Evolutionary conservation across 176 grass and related monocot genomes (phyloP).

Genomic region (Musa beccarii): DNA sequence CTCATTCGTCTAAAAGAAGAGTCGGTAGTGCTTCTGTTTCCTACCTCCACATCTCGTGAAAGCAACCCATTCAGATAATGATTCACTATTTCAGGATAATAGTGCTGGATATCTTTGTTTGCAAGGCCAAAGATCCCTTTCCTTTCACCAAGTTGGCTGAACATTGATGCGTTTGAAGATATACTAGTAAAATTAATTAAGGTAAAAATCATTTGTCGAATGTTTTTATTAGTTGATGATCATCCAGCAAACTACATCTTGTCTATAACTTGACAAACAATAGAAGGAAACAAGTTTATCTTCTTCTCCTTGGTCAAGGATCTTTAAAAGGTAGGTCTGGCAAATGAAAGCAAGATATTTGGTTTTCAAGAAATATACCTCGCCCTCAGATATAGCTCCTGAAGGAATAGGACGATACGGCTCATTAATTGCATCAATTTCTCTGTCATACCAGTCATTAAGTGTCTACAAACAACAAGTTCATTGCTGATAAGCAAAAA

Average conservation of each 20-base stretch:
- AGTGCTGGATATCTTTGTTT: neutral
- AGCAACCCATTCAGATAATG: too few species aligned
- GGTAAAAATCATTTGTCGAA: neutral
- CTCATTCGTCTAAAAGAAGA: too few species aligned
- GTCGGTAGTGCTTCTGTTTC: too few species aligned
- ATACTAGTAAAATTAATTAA: neutral
- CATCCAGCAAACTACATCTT: neutral
- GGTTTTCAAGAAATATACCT: slow-evolving; percentile 36
- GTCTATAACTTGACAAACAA: neutral
- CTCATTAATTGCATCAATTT: slow-evolving; percentile 98
- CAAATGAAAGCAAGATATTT: neutral
- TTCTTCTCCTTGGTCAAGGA: neutral
- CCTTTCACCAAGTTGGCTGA: neutral
- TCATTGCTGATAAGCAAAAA: neutral
- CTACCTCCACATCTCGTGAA: too few species aligned
- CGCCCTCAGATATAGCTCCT: slow-evolving; percentile 85
- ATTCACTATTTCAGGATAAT: neutral
- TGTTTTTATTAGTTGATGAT: neutral
- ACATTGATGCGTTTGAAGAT: neutral
- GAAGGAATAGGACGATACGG: slow-evolving; percentile 99
- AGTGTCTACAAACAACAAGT: slow-evolving; percentile 58
- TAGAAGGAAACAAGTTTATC: neutral
- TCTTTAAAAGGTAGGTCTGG: neutral
- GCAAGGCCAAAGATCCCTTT: neutral
- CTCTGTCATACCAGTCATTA: slow-evolving; percentile 96